phyloP scores from a whole-genome alignment of 257 asterid genomes.

The Henckelia pumila region DNA sequence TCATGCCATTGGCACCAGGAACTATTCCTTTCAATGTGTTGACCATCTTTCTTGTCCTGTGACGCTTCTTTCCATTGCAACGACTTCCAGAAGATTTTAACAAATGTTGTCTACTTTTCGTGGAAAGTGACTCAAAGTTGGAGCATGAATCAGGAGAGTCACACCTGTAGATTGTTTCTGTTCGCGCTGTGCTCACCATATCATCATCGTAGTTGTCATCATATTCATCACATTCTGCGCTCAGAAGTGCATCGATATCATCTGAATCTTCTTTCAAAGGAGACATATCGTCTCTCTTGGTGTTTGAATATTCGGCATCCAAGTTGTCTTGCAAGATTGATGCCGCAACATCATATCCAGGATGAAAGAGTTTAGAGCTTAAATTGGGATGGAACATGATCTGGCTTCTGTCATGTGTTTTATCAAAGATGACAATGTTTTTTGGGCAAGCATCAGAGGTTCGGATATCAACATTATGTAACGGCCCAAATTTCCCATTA shows the following conservation, averaged over 20 bases:
- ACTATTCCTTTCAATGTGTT: constrained; percentile 60
- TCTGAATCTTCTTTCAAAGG: constrained; percentile 59
- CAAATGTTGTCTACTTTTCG: constrained; percentile 33
- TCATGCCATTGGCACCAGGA: constrained; percentile 68
- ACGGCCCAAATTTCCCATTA: constrained; percentile 34
- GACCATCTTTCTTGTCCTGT: constrained; percentile 60
- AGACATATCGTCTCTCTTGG: constrained; percentile 37
- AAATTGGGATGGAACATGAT: constrained; percentile 68
- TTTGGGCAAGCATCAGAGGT: constrained; percentile 62
- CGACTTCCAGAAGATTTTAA: constrained; percentile 33
- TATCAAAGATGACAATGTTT: constrained; percentile 70
- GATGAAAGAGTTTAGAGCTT: constrained; percentile 39
- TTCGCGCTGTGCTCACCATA: constrained; percentile 75
- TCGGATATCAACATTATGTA: constrained; percentile 42
- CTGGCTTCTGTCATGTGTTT: constrained; percentile 49
- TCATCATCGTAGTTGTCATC: constrained; percentile 55
- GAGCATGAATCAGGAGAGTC: constrained; percentile 73
- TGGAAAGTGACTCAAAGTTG: constrained; percentile 40
- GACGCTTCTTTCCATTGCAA: constrained; percentile 40
- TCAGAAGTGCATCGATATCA: constrained; percentile 71
- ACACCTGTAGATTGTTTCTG: constrained; percentile 40
- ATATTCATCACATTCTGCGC: constrained; percentile 48
- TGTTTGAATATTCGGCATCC: constrained; percentile 18
- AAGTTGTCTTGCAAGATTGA: constrained; percentile 28
- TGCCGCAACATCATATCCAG: constrained; percentile 33